A percentile compares a stretch with the other conserved stretches of the same genome.
These are phyloP conservation scores for Flammula alnicola DNA, from an alignment of 1,284 basidiomycete species.

Conservation along the genomic window DNA sequence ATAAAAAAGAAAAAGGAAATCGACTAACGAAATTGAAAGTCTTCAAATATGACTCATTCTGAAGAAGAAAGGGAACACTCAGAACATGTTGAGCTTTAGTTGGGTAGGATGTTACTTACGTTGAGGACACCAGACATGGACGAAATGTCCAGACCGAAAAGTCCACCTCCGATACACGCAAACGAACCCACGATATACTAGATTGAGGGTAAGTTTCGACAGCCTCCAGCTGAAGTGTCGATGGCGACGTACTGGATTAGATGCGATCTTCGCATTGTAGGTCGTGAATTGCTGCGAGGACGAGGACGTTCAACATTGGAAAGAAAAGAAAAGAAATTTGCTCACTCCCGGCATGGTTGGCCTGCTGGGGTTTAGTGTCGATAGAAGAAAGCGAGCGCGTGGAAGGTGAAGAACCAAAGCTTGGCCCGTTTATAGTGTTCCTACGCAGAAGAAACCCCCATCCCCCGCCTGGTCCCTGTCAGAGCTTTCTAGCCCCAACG, in stretches of 20 bases:
- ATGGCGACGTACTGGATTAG: conserved; percentile 47
- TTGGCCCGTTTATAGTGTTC: conserved; percentile 12
- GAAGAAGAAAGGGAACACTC: not conserved
- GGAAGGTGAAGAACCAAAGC: not conserved
- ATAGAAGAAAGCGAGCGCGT: conserved; percentile 6
- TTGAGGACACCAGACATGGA: conserved; percentile 81
- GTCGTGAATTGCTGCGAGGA: conserved; percentile 23
- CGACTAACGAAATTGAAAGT: conserved; percentile 52
- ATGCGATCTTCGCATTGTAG: conserved; percentile 53
- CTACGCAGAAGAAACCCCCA: not conserved
- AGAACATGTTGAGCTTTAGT: not conserved
- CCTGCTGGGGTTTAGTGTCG: too few relatives aligned
- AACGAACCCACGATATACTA: conserved; percentile 76
- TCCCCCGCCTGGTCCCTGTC: not conserved
- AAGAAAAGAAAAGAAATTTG: not conserved
- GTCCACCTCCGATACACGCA: conserved; percentile 79
- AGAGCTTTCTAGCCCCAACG: conserved; percentile 13
- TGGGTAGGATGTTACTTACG: conserved; percentile 35
- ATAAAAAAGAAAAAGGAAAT: conserved; percentile 1
- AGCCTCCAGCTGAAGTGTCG: not conserved
- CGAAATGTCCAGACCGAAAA: conserved; percentile 81
- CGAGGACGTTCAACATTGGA: too few relatives aligned
- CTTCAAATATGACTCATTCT: conserved; percentile 62
- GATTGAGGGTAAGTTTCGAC: conserved; percentile 1
- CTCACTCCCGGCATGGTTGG: too few relatives aligned